Evolutionary conservation across 495 filamentous ascomycete species (phyloP).

Genomic region (Sphaerosporella brunnea): DNA sequence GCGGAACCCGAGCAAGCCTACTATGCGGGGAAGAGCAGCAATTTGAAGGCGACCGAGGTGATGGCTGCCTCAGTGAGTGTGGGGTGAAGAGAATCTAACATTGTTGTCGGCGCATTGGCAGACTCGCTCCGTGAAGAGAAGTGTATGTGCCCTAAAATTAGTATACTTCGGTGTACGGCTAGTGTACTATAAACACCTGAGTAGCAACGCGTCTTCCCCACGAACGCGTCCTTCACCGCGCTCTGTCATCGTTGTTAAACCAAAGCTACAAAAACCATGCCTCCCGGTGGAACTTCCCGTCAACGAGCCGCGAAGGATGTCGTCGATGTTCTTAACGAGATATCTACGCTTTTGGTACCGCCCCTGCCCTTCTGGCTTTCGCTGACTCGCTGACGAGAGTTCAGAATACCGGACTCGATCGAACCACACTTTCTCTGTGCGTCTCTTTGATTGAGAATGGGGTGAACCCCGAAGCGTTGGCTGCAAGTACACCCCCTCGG

Average conservation of each 20-base stretch:
- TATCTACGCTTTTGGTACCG: conserved; percentile 65
- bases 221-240: too few relatives aligned
- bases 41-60: conserved; percentile 75
- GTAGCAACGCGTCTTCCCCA: too few relatives aligned
- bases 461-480: conserved; percentile 85
- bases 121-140: too few relatives aligned
- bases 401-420: conserved; percentile 90
- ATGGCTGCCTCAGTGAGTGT: conserved; percentile 48
- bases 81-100: conserved; percentile 13
- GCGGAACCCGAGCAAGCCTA: conserved; percentile 41
- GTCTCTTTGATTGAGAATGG: conserved; percentile 95
- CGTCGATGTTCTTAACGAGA: conserved; percentile 89
- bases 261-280: conserved; percentile 15
- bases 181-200: too few relatives aligned
- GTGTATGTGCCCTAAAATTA: too few relatives aligned
- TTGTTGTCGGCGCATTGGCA: not conserved
- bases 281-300: conserved; percentile 35
- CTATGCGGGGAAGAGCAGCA: conserved; percentile 93
- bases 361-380: not conserved
- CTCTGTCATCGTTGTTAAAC: too few relatives aligned
- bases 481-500: conserved; percentile 48
- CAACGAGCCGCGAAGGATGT: conserved; percentile 85
- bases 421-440: conserved; percentile 77
- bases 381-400: not conserved
- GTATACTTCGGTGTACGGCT: too few relatives aligned